Evolutionary conservation across 805 yeast species (phyloP).

Genomic region (Wickerhamomyces queroliae): DNA sequence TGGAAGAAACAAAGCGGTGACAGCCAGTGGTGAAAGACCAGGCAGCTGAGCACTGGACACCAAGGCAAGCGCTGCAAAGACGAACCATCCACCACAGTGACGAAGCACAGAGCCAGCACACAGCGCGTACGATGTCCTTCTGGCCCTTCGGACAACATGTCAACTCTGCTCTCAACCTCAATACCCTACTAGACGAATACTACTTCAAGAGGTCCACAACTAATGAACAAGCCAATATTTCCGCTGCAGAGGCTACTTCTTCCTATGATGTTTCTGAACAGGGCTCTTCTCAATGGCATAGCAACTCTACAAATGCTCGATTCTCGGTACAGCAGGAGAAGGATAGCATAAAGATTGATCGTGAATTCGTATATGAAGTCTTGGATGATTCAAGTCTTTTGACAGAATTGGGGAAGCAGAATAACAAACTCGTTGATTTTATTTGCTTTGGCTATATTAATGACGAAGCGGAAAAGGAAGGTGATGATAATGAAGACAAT

Average conservation of each 20-base stretch:
- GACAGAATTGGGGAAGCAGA: slow-evolving; percentile 30
- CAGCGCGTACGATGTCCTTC: too few species aligned
- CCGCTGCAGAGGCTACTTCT: not conserved
- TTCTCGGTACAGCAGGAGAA: slow-evolving; percentile 1
- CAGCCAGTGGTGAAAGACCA: too few species aligned
- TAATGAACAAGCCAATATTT: not conserved
- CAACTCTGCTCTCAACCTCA: slow-evolving; percentile 27
- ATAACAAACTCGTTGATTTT: slow-evolving; percentile 43
- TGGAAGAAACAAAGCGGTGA: too few species aligned
- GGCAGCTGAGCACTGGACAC: too few species aligned
- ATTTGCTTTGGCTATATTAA: slow-evolving; percentile 39
- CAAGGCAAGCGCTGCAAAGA: too few species aligned
- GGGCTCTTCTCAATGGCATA: not conserved
- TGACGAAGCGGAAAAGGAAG: slow-evolving; percentile 5
- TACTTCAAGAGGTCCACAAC: slow-evolving; percentile 21
- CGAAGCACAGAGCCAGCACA: too few species aligned
- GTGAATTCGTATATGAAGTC: slow-evolving; percentile 29
- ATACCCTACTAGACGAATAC: slow-evolving; percentile 35
- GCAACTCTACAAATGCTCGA: not conserved
- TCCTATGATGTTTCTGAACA: not conserved
- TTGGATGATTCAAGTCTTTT: slow-evolving; percentile 33
- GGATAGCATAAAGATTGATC: slow-evolving; percentile 9
- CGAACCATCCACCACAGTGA: too few species aligned
- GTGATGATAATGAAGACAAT: slow-evolving; percentile 10
- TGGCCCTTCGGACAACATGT: slow-evolving; percentile 39